phyloP scores from a whole-genome alignment of 352 stramenopile species.

The Aphanomyces euteiches region DNA sequence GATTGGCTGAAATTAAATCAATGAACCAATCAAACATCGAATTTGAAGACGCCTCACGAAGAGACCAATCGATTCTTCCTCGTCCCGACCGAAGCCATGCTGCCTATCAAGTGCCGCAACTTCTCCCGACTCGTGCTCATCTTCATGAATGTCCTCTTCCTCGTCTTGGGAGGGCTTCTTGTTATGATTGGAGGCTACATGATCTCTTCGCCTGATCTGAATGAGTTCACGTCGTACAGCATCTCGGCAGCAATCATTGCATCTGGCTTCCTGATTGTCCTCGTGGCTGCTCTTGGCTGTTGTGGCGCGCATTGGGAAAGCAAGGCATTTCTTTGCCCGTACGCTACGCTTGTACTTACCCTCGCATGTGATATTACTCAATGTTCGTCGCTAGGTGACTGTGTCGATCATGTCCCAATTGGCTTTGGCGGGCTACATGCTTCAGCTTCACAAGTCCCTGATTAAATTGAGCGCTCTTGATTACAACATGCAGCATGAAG shows the following conservation, averaged over 20 bases:
- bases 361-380: background rate
- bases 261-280: slow-evolving; percentile 69
- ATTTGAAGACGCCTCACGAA: background rate
- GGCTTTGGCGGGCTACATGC: slow-evolving; percentile 73
- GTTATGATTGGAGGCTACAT: slow-evolving; percentile 80
- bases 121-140: slow-evolving; percentile 74
- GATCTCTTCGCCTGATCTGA: slow-evolving; percentile 70
- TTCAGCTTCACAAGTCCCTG: slow-evolving; percentile 71
- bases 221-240: slow-evolving; percentile 72
- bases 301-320: slow-evolving; percentile 81
- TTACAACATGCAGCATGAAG: slow-evolving; percentile 55
- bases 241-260: slow-evolving; percentile 77
- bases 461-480: slow-evolving; percentile 57
- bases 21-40: slow-evolving; percentile 1
- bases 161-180: slow-evolving; percentile 74
- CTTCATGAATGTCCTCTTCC: slow-evolving; percentile 86
- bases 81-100: background rate
- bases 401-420: slow-evolving; percentile 77
- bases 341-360: slow-evolving; percentile 55
- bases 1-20: background rate
- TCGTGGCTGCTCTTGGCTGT: slow-evolving; percentile 72
- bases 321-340: slow-evolving; percentile 83
- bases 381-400: slow-evolving; percentile 33
- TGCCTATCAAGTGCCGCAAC: slow-evolving; percentile 45
- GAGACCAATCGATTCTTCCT: background rate